phyloP scores from a whole-genome alignment of 1,284 basidiomycete genomes.

The Trichosporon asahii region DNA sequence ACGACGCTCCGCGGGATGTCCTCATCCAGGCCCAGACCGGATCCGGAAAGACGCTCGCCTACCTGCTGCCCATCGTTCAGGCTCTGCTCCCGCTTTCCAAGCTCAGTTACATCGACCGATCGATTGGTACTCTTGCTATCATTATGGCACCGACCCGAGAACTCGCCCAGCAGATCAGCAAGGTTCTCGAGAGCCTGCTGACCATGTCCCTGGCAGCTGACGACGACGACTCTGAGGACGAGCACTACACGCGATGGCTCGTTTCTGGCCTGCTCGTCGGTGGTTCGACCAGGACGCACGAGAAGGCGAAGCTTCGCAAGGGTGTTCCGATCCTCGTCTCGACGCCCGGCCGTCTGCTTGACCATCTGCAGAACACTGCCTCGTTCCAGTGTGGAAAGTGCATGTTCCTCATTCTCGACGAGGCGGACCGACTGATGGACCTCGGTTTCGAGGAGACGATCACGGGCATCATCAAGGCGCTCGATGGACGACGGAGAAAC shows the following conservation, averaged over 20 bases:
- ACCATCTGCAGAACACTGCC: slow-evolving; percentile 76
- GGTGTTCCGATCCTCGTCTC: slow-evolving; percentile 70
- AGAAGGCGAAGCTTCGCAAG: slow-evolving; percentile 68
- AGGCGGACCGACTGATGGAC: slow-evolving; percentile 86
- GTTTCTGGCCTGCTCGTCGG: slow-evolving; percentile 88
- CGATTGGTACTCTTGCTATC: slow-evolving; percentile 85
- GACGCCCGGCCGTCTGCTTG: slow-evolving; percentile 67
- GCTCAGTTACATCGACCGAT: slow-evolving; percentile 79
- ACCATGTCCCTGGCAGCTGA: slow-evolving; percentile 63
- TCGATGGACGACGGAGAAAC: slow-evolving; percentile 73
- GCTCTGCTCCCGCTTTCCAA: slow-evolving; percentile 83
- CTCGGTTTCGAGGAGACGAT: slow-evolving; percentile 64
- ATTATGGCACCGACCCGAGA: slow-evolving; percentile 89
- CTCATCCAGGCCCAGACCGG: slow-evolving; percentile 98
- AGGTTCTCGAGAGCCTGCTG: slow-evolving; percentile 64
- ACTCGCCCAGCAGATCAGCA: slow-evolving; percentile 92
- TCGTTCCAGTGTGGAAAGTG: slow-evolving; percentile 90
- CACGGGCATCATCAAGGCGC: slow-evolving; percentile 76
- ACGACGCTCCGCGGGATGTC: slow-evolving; percentile 62
- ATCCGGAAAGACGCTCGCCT: slow-evolving; percentile 94
- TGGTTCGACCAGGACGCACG: slow-evolving; percentile 67
- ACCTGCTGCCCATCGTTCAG: slow-evolving; percentile 91
- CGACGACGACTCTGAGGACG: slow-evolving; percentile 38
- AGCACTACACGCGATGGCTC: slow-evolving; percentile 80
- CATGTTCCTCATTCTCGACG: slow-evolving; percentile 93